Base-by-base conservation (phyloP, 192 early-diverging fungal species). In the Backusella sp. region DNA sequence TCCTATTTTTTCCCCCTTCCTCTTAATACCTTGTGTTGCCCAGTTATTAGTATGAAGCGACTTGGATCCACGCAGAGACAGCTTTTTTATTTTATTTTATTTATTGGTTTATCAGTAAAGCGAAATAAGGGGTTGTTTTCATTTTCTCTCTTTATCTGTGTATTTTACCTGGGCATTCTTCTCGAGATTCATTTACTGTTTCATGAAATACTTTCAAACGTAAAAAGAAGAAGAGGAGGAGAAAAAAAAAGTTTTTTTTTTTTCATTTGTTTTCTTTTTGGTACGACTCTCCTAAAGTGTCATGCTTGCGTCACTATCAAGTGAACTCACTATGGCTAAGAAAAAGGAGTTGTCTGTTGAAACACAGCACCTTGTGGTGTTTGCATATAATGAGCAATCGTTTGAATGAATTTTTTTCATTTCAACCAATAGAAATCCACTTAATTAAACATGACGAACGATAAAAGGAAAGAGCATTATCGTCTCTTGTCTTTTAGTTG, bases 101-200 rank as follows among this genome's bases (percentile, higher is more conserved):
- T 19, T 44, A 32, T 11, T 37, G 1, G 37, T 23, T 21, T 15
- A 44, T 44, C 9, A 26, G 30, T 6, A 17, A 37, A 67, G 66
- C 9, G 23, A 41, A 28, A 42, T 12, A 6, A 36, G 39, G 0
- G 41, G 1, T 34, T 30, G 2, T n/a, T 32, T 32, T 32, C 32
- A 3, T 3, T 32, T 3, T 32, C 32, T 32, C 32, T 32, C 32
- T 32, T 32, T 28, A 5, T 73, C 17, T 37, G 34, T 6, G 21
- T 44, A 44, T 5, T 32, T 72, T 67, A 74, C 73, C 73, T 74
- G 36, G 73, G 36, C 62, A 74, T 66, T 66, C 59, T 67, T 30
- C 73, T 74, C 73, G 65, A 65, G 73, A 74, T 74, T 66, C 73
- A 74, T 74, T n/a, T 74, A 74, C 59, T 74, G 62, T 35, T 73